These are phyloP conservation scores for Nitzschia putrida DNA, from an alignment of 108 stramenopile species.

Conservation along the genomic window DNA sequence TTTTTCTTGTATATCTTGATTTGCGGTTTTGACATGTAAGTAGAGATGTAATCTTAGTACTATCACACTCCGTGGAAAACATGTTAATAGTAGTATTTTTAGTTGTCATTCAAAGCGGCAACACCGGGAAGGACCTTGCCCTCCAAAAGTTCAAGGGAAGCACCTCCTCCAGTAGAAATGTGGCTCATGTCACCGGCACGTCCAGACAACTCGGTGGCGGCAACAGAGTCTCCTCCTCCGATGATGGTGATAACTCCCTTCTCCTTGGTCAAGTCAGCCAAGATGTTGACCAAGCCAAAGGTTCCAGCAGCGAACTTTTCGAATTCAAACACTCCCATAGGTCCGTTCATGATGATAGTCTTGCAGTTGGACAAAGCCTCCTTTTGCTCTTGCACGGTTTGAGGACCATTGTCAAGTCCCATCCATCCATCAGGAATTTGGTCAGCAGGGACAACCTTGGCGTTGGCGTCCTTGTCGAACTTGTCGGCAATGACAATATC, in stretches of 20 bases:
- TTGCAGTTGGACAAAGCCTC: constrained; percentile 88
- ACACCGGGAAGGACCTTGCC: constrained; percentile 99
- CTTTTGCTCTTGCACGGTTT: constrained; percentile 83
- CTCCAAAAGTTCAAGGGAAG: constrained; percentile 97
- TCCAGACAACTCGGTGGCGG: constrained; percentile 92
- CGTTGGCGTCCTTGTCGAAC: constrained; percentile 88
- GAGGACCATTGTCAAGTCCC: constrained; percentile 99
- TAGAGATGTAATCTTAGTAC: background rate
- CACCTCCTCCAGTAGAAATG: constrained; percentile 99
- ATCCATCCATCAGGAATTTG: constrained; percentile 99
- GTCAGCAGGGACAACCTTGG: constrained; percentile 78
- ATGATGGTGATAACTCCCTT: constrained; percentile 97
- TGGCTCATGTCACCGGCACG: constrained; percentile 96
- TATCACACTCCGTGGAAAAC: background rate
- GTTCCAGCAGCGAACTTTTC: constrained; percentile 95
- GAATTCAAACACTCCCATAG: constrained; percentile 99
- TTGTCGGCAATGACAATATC: constrained; percentile 95
- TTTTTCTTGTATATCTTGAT: too few relatives aligned
- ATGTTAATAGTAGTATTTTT: constrained; percentile 20
- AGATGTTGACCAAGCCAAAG: constrained; percentile 91
- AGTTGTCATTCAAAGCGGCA: constrained; percentile 93
- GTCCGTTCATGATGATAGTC: constrained; percentile 99
- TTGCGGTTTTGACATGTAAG: constrained; percentile 14
- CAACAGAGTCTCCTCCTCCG: constrained; percentile 99
- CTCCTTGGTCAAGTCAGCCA: constrained; percentile 91